Evolutionary conservation across 2,329 filamentous ascomycete genomes (phyloP), one percentile per base, ranked within the genome.

Genomic region (Penicillium sp.): DNA sequence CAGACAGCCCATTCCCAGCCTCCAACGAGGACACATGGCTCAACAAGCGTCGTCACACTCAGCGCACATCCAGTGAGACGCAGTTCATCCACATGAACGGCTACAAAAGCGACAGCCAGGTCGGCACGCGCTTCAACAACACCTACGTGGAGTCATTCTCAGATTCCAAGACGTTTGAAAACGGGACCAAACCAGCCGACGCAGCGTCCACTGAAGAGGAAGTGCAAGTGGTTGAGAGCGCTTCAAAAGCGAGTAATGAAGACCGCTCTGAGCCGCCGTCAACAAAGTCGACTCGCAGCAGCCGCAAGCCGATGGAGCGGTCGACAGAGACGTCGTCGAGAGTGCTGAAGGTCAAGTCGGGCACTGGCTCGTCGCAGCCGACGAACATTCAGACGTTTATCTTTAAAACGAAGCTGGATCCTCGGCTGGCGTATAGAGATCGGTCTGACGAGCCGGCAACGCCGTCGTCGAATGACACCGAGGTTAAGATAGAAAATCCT

Each of bases 311-410:
- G 21, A 11, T 43, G 8, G 56, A 58, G 40, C 56, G 56, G 20
- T 59, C 56, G 18, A 59, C 52, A 1, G 56, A 59, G 33, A 59
- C 56, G 2, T 59, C 56, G 2, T 50, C 47, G 4, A 38, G 56
- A 46, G 43, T 59, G 16, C 26, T 59, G 47, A 59, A 59, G 28
- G 52, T 59, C 14, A 59, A 59, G 16, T 55, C 56, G 33, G 52
- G 56, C 6, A 38, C 56, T 45, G 56, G 56, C 9, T 52, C 52
- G 8, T 59, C 56, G 16, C 56, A 59, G 5, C 56, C 38, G 26
- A 59, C 56, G 2, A 58, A 58, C 18, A 59, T 59, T 16, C 56
- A 59, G 42, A 59, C 56, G 3, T 59, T 59, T 40, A 59, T 59
- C 28, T 59, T 59, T 42, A 59, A 59, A 24, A 55, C 56, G 1